phyloP scores from a whole-genome alignment of 352 stramenopile species.

The Phytophthora ohioensis region DNA sequence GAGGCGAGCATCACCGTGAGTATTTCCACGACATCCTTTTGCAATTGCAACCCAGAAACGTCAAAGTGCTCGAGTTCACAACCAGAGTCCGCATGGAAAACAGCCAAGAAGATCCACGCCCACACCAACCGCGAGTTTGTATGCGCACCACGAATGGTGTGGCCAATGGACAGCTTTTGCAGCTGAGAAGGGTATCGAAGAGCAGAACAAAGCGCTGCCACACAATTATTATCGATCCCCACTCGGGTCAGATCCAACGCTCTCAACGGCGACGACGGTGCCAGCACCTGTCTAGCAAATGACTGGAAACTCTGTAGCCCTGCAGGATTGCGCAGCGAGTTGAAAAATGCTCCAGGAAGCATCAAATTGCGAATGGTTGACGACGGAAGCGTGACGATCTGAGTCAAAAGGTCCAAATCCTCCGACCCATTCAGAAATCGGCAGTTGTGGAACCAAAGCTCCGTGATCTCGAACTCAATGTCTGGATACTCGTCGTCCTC shows the following conservation, averaged over 20 bases:
- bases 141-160: constrained; percentile 34
- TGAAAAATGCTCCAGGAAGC: constrained; percentile 29
- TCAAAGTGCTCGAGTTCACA: constrained; percentile 37
- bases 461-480: constrained; percentile 29
- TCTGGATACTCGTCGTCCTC: neutral
- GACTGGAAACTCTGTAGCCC: constrained; percentile 26
- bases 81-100: constrained; percentile 52
- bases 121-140: constrained; percentile 34
- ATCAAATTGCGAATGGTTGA: constrained; percentile 32
- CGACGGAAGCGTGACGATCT: constrained; percentile 27
- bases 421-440: constrained; percentile 29
- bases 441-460: constrained; percentile 33
- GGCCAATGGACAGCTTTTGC: constrained; percentile 31
- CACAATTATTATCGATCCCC: constrained; percentile 21
- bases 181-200: constrained; percentile 36
- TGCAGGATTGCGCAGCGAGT: constrained; percentile 20
- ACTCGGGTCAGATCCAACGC: constrained; percentile 37
- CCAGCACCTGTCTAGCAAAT: constrained; percentile 25
- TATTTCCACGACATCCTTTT: neutral
- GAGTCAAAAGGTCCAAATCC: constrained; percentile 24
- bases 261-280: constrained; percentile 31
- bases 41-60: constrained; percentile 39
- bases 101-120: constrained; percentile 53
- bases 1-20: constrained; percentile 27
- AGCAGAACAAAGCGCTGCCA: constrained; percentile 40